These are phyloP conservation scores for Dactylellina haptotyla DNA, from an alignment of 2,329 filamentous ascomycete species.

Conservation along the genomic window DNA sequence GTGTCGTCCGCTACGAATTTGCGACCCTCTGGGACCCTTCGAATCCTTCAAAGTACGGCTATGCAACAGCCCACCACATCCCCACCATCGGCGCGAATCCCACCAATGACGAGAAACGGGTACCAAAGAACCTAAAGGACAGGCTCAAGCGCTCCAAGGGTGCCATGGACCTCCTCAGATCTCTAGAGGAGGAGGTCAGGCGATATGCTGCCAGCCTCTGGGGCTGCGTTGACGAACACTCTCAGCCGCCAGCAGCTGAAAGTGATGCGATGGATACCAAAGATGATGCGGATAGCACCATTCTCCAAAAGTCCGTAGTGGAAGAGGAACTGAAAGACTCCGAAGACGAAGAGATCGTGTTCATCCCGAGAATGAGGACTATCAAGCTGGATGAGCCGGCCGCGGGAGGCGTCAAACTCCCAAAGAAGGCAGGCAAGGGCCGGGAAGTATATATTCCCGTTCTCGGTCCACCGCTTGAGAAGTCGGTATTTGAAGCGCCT, in stretches of 20 bases:
- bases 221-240: constrained; percentile 55
- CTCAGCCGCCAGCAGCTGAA: constrained; percentile 48
- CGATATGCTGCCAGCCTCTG: constrained; percentile 36
- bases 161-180: constrained; percentile 81
- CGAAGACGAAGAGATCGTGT: constrained; percentile 89
- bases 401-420: constrained; percentile 59
- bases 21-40: constrained; percentile 82
- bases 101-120: constrained; percentile 66
- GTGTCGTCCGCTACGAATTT: constrained; percentile 85
- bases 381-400: constrained; percentile 65
- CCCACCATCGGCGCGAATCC: constrained; percentile 66
- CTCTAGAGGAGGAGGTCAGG: constrained; percentile 85
- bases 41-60: constrained; percentile 63
- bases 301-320: constrained; percentile 61
- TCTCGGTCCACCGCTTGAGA: constrained; percentile 68
- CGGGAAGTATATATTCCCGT: constrained; percentile 62
- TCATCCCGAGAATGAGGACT: constrained; percentile 66
- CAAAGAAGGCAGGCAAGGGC: constrained; percentile 67
- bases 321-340: constrained; percentile 61
- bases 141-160: constrained; percentile 79
- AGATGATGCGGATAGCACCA: constrained; percentile 61
- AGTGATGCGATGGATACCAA: constrained; percentile 66
- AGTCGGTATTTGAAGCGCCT: constrained; percentile 81
- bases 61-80: constrained; percentile 55
- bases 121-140: constrained; percentile 82